phyloP scores from a whole-genome alignment of 2,329 filamentous ascomycete genomes.

The Claviceps humidiphila region DNA sequence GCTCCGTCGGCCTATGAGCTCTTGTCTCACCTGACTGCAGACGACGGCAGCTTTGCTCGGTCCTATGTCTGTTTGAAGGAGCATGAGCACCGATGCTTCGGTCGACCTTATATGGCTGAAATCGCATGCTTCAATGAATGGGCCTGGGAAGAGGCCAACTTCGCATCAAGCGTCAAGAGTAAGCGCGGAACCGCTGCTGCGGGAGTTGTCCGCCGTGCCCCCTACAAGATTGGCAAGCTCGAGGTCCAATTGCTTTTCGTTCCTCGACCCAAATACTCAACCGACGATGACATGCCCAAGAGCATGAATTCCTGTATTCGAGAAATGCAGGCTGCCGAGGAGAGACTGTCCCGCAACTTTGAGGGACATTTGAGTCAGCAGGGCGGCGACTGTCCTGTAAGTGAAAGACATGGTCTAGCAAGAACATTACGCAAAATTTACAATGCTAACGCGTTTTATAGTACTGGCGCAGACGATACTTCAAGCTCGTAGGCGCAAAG shows the following conservation, averaged over 20 bases:
- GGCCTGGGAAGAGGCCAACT: constrained; percentile 73
- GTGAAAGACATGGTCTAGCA: constrained; percentile 22
- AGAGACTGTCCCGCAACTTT: constrained; percentile 61
- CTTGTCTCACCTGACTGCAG: constrained; percentile 71
- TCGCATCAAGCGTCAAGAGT: constrained; percentile 82
- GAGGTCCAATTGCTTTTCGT: constrained; percentile 91
- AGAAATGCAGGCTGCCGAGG: constrained; percentile 83
- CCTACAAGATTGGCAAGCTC: constrained; percentile 93
- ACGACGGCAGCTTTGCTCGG: constrained; percentile 87
- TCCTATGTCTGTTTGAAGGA: constrained; percentile 91
- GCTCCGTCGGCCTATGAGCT: constrained; percentile 73
- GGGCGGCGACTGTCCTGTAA: constrained; percentile 91
- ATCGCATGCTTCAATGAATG: constrained; percentile 97
- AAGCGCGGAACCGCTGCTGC: constrained; percentile 62
- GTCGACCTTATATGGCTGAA: constrained; percentile 75
- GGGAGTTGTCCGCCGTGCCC: constrained; percentile 64
- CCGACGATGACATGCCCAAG: constrained; percentile 97
- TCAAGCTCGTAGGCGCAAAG: constrained; percentile 82
- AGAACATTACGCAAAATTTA: too few relatives aligned
- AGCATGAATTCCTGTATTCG: constrained; percentile 95
- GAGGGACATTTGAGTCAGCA: constrained; percentile 92
- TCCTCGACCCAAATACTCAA: constrained; percentile 72
- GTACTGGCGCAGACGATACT: constrained; percentile 97
- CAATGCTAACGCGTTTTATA: constrained; percentile 31
- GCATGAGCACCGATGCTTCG: constrained; percentile 78